phyloP scores from a whole-genome alignment of 768 basidiomycete species.

The Leucosporidium yakuticum region DNA sequence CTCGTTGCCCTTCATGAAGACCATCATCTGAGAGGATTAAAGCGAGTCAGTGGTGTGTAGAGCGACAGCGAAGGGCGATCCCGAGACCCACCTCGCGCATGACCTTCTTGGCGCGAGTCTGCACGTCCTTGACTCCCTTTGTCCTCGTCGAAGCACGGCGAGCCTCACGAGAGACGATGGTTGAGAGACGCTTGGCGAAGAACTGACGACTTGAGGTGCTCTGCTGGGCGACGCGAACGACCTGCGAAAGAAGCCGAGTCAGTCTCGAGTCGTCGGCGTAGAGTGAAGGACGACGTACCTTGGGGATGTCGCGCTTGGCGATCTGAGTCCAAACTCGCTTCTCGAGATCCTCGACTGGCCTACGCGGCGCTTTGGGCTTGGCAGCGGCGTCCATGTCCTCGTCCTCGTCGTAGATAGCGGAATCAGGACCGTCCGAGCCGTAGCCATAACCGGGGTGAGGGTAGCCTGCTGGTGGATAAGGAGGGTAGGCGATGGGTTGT shows the following conservation, averaged over 20 bases:
- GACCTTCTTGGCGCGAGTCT: constrained; percentile 74
- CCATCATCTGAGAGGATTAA: constrained; percentile 61
- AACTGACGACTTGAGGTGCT: constrained; percentile 62
- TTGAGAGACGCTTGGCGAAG: constrained; percentile 70
- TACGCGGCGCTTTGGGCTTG: constrained; percentile 36
- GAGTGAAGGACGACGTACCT: constrained; percentile 49
- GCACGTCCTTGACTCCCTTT: constrained; percentile 72
- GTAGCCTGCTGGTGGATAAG: neutral
- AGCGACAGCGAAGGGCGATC: neutral
- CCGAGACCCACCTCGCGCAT: constrained; percentile 56
- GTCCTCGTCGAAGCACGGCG: constrained; percentile 66
- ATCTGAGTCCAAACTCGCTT: constrained; percentile 86
- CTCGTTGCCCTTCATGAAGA: constrained; percentile 97
- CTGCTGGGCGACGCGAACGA: constrained; percentile 67
- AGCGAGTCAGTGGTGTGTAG: neutral
- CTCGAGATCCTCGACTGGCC: constrained; percentile 73
- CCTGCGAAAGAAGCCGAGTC: constrained; percentile 49
- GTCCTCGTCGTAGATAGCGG: constrained; percentile 4
- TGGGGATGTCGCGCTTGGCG: constrained; percentile 73
- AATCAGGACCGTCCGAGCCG: neutral
- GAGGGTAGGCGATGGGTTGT: neutral
- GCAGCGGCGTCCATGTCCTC: constrained; percentile 2
- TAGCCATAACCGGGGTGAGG: neutral
- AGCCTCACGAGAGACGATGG: constrained; percentile 67
- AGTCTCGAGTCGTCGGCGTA: neutral